Conservation (phyloP, 2,329 filamentous ascomycete species). For the Pseudocercospora musae region DNA sequence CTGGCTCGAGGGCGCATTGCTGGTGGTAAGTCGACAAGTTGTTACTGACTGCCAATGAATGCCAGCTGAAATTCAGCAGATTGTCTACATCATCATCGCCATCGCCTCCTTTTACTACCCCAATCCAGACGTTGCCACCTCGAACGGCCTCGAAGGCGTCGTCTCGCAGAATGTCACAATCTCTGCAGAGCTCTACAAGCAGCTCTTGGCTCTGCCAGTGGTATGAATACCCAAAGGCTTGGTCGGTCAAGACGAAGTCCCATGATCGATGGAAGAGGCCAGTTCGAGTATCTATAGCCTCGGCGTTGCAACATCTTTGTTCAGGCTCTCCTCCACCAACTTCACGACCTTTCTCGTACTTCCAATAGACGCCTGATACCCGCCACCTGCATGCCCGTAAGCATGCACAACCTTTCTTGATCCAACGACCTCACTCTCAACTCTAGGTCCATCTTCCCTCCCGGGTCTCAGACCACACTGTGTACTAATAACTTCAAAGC, state of each 20-base stretch:
- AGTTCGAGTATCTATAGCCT: conserved; percentile 13
- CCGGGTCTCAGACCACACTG: conserved; percentile 46
- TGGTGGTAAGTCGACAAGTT: conserved; percentile 48
- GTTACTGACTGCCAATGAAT: background rate
- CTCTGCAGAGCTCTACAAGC: conserved; percentile 19
- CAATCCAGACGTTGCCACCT: conserved; percentile 39
- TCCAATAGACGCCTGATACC: conserved; percentile 38
- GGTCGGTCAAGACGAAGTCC: background rate
- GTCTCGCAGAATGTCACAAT: conserved; percentile 18
- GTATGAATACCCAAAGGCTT: background rate
- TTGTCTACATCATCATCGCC: conserved; percentile 63
- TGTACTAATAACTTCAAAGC: conserved; percentile 44
- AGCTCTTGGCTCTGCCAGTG: conserved; percentile 13
- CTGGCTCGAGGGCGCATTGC: conserved; percentile 81
- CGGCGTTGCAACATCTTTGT: conserved; percentile 8
- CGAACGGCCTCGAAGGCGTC: conserved; percentile 14
- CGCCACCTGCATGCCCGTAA: conserved; percentile 49
- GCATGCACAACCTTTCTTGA: conserved; percentile 42
- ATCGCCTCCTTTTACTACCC: conserved; percentile 62
- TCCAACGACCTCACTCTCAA: conserved; percentile 40
- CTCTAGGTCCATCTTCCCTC: conserved; percentile 43
- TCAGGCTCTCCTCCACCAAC: conserved; percentile 31
- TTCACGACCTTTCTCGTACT: conserved; percentile 27
- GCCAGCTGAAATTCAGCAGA: conserved; percentile 22
- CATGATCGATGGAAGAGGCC: background rate